Evolutionary conservation across 106 monocot genomes (phyloP).

Genomic region (Ottelia alismoides): DNA sequence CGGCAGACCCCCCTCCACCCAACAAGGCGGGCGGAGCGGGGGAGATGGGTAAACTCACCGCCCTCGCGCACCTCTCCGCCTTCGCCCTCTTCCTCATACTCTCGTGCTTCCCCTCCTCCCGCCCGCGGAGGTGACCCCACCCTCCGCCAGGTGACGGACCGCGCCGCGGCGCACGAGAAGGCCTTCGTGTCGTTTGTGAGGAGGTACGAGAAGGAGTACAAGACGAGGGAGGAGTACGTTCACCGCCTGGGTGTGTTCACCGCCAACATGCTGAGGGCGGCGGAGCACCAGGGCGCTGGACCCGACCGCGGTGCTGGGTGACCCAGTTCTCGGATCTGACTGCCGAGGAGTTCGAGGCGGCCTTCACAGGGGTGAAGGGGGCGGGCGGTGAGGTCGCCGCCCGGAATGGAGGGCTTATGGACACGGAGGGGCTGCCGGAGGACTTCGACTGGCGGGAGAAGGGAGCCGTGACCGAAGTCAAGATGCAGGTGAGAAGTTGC

Average conservation of each 20-base stretch:
- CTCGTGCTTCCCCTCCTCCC: not conserved
- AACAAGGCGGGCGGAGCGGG: too few relatives aligned
- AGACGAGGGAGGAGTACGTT: constrained; percentile 39
- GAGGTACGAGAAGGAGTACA: constrained; percentile 44
- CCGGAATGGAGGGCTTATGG: not conserved
- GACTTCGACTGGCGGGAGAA: constrained; percentile 84
- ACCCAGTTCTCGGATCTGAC: constrained; percentile 82
- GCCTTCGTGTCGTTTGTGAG: constrained; percentile 38
- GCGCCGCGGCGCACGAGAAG: constrained; percentile 3
- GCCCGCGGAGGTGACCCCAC: not conserved
- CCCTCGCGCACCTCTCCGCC: not conserved
- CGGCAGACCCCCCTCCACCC: too few relatives aligned
- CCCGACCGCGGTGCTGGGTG: constrained; percentile 62
- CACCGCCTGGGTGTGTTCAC: constrained; percentile 54
- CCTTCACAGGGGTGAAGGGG: constrained; percentile 29
- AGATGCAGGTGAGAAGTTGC: constrained; percentile 76
- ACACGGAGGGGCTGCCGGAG: constrained; percentile 26
- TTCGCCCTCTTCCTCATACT: not conserved
- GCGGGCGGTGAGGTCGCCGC: not conserved
- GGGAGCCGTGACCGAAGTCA: constrained; percentile 74
- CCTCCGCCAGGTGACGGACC: constrained; percentile 11
- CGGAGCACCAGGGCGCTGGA: constrained; percentile 74
- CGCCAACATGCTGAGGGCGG: constrained; percentile 44
- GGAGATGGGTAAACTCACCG: not conserved
- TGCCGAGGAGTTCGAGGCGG: constrained; percentile 63